Percentiles rank a stretch among this genome's conserved stretches.
Evolutionary conservation across 257 asterid species (phyloP).

Genomic region (Solanum medicagineum): DNA sequence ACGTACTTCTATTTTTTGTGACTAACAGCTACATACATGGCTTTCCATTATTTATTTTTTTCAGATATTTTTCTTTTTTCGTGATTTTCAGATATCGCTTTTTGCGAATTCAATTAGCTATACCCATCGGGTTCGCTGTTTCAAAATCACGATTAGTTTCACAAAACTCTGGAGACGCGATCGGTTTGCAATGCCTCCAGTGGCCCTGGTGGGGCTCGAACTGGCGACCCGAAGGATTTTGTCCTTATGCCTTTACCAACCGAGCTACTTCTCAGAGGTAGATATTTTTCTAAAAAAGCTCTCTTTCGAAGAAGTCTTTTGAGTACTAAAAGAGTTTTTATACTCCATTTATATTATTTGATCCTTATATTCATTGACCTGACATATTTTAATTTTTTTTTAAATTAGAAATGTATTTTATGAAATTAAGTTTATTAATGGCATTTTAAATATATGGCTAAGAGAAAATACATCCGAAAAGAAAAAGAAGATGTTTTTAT

Average conservation of each 20-base stretch:
- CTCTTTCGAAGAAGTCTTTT: background rate
- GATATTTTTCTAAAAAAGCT: background rate
- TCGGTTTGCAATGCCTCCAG: too few species aligned
- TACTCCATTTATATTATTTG: background rate
- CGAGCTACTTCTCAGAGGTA: too few species aligned
- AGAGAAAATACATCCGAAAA: background rate
- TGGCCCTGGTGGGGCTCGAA: too few species aligned
- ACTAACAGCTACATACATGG: background rate
- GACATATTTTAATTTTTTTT: background rate
- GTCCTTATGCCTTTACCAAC: too few species aligned
- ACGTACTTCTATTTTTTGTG: background rate
- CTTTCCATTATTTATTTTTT: background rate
- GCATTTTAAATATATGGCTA: background rate
- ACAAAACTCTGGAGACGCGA: too few species aligned
- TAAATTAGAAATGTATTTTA: background rate
- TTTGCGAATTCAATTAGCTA: too few species aligned
- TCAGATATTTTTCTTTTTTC: fast-evolving
- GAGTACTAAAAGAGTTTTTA: background rate
- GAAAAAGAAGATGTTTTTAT: too few species aligned
- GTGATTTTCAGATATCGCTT: too few species aligned
- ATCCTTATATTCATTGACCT: background rate
- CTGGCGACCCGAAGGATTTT: too few species aligned
- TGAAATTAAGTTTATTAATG: background rate
- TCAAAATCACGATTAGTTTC: too few species aligned
- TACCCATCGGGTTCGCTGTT: too few species aligned